Base-by-base conservation (phyloP, 176 grass and related monocot species). In the Oryza meridionalis region DNA sequence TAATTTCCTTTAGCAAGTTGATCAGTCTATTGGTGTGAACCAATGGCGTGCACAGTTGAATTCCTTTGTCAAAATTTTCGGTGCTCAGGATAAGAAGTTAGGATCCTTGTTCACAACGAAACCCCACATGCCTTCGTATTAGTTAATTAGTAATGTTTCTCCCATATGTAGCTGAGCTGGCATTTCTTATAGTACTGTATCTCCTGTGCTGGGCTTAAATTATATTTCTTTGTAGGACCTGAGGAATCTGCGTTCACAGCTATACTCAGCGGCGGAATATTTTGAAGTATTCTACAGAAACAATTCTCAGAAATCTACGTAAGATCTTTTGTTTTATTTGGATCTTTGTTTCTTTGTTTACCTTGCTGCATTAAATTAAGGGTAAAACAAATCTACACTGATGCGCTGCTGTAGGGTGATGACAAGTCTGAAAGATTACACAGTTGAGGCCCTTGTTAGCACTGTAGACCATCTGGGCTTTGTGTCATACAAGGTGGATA, bases 211-310 rank as follows among this genome's bases (percentile, higher is more conserved):
- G 43, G 19, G 22, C 22, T 83, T 88, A 77, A 88, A 74, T 47
- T 85, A 87, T 86, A 50, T 59, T 85, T 89, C 13, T 72, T 86
- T 94, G 44, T 76, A 99, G 97, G 97, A 88, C 71, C 84, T 99
- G 93, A 99, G 90, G 91, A 99, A 99, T 83, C 81, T 99, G 72
- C 88, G 91, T 53, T 94, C 97, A 16, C 93, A 94, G 24, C 82
- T 99, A 66, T 99, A 96, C 88, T 99, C 97, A 24, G 97, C 91
- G 0, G 97, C 97, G 16, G 91, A 99, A 73, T 94, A 99, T 81
- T 99, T 99, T 87, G 93, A 99, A 87, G 83, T 99, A 77, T 96
- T 91, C 40, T 91, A 92, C 84, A 80, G 81, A 77, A 96, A 90
- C 26, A 95, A 99, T 72, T 90, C 86, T 3, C 85, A 90, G 70